Evolutionary conservation across 2,329 filamentous ascomycete genomes (phyloP).

Genomic region (Colletotrichum kahawae): DNA sequence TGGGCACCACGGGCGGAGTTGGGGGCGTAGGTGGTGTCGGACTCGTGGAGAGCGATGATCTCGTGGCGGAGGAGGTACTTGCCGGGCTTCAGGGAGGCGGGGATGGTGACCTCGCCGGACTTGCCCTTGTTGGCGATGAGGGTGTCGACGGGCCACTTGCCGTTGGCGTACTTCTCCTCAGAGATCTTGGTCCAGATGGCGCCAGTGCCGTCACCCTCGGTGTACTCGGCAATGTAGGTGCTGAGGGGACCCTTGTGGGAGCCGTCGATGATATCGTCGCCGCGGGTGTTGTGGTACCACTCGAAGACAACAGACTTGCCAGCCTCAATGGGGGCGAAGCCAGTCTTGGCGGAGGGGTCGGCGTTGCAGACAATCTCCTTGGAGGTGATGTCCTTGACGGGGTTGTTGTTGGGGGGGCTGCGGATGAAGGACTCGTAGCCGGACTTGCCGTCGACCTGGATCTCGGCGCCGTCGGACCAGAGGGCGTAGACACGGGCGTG

Average conservation of each 20-base stretch:
- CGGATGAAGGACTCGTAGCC: conserved; percentile 51
- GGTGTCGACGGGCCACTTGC: conserved; percentile 47
- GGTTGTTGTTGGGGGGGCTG: conserved; percentile 46
- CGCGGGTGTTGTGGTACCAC: conserved; percentile 55
- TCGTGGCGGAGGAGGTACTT: conserved; percentile 62
- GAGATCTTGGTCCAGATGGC: conserved; percentile 56
- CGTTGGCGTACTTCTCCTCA: conserved; percentile 39
- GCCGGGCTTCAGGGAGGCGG: conserved; percentile 47
- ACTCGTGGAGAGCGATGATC: conserved; percentile 58
- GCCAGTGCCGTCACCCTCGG: conserved; percentile 46
- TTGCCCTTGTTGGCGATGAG: conserved; percentile 55
- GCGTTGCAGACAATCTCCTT: conserved; percentile 50
- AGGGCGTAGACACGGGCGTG: conserved; percentile 53
- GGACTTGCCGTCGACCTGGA: background rate
- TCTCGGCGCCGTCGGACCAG: conserved; percentile 52
- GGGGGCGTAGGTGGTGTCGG: conserved; percentile 33
- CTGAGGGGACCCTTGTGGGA: conserved; percentile 59
- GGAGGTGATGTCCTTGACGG: conserved; percentile 48
- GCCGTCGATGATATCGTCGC: conserved; percentile 57
- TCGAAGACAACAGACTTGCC: conserved; percentile 54
- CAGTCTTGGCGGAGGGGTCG: conserved; percentile 34
- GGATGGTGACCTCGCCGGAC: conserved; percentile 49
- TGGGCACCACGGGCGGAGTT: conserved; percentile 49
- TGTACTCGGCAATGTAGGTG: conserved; percentile 55
- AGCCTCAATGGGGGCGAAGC: conserved; percentile 47